Base-by-base conservation (phyloP, 176 grass and related monocot genomes). In the Aechmea fasciata region DNA sequence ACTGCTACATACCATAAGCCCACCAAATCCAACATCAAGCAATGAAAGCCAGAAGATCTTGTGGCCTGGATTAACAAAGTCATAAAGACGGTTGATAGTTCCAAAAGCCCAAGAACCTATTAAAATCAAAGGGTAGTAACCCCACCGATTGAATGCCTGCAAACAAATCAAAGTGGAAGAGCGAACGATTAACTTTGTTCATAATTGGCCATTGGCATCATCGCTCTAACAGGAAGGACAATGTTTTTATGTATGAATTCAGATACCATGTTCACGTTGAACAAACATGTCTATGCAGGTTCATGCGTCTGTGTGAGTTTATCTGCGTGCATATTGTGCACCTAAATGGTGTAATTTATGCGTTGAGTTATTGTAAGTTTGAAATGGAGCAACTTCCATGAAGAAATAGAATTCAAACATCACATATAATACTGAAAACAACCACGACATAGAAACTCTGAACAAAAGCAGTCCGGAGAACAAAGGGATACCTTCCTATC, bases 21-120 rank as follows among this genome's bases (percentile, higher is more conserved):
- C 89, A 72, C 89, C 83, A 57, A 93, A 90, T 3, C 94, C 94
- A 78, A 90, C 72, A 80, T 97, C 89, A 65, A 93, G 82, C 77
- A 97, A 80, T 23, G 93, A 87, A 69, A 97, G 94, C 89, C 89
- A 92, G 80, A 97, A 85, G 73, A 97, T 87, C 77, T 79, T 97
- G 68, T 92, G 79, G 17, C 82, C 80, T 49, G 86, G 86, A 87
- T 90, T 83, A 68, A 84, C 67, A 70, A 92, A 92, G 73, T 83
- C 71, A 55, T 97, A 87, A 20, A 92, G 55, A 72, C 89, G 78
- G 75, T 97, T 92, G 67, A 97, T 87, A 77, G 94, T 97, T 14
- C 80, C 94, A 52, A 97, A 97, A 48, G 87, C 48, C 89, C 94
- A 97, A 73, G 94, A 92, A 26, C 86, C 89, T 15, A 97, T 97